Evolutionary conservation across 2,329 filamentous ascomycete genomes (phyloP), one percentile per base, ranked within the genome.

Genomic region (Penicillium sp.): DNA sequence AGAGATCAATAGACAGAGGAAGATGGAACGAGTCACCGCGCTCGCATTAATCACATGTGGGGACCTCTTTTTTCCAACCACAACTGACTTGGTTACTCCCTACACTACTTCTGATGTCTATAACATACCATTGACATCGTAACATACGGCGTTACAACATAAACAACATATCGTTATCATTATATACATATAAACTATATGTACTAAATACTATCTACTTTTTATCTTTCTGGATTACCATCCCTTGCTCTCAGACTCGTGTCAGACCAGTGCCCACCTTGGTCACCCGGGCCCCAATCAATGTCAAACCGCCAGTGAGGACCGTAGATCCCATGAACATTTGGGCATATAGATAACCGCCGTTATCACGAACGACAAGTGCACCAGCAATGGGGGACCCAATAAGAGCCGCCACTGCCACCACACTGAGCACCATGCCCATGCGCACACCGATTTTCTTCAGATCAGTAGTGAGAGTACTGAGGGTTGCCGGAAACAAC

Each of bases 401-500:
- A 3, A 78, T 81, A 47, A 84, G 65, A 2, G 76, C 77, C 0
- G 81, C 79, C 47, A 84, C 75, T n/a, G 76, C 77, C 16, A 83
- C 76, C 51, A 82, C 75, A 19, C 74, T 78, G 46, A 84, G 78
- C 5, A 79, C 75, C 78, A 83, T 81, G 1, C 82, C 81, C 69
- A 83, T 80, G n/a, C 81, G 70, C n/a, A 80, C 77, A 0, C 82
- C 82, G 5, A 73, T 71, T 66, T 81, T 83, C 56, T 76, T 76
- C 54, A 82, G 53, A 62, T 84, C 79, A 0, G 74, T 75, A 0
- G 79, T 82, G 53, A 84, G 70, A 39, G 79, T 81, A 46, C 79
- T 81, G 39, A 88, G 63, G 0, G 80, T 82, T 0, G 85, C 84
- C 0, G 87, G 86, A 61, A 89, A 89, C 10, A 90, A 67, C 7